phyloP scores from a whole-genome alignment of 768 basidiomycete species.

The Mrakia hoshinonis region DNA sequence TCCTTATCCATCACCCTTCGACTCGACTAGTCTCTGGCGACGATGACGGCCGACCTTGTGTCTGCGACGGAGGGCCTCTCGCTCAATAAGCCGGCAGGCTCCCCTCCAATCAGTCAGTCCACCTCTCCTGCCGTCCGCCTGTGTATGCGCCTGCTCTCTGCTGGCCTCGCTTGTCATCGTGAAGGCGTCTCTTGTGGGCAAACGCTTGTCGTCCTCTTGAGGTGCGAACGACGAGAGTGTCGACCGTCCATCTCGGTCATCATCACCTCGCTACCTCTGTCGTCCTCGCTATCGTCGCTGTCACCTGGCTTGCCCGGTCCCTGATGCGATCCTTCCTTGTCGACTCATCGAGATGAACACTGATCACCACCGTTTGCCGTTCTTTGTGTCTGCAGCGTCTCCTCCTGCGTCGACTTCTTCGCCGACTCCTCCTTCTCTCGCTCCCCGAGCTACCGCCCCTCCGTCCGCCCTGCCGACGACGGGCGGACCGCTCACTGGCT shows the following conservation, averaged over 20 bases:
- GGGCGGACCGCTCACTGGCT: slow-evolving; percentile 2
- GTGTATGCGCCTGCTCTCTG: not conserved
- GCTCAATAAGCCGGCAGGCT: not conserved
- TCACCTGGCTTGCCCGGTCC: not conserved
- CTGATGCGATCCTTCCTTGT: not conserved
- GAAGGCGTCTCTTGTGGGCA: not conserved
- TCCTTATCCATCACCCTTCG: too few species aligned
- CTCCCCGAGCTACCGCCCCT: slow-evolving; percentile 8
- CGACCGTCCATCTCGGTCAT: too few species aligned
- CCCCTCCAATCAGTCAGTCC: not conserved
- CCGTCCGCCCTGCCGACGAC: slow-evolving; percentile 3
- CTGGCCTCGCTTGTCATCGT: not conserved
- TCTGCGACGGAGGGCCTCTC: not conserved
- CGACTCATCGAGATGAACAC: too few species aligned
- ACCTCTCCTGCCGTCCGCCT: not conserved
- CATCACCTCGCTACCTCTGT: not conserved
- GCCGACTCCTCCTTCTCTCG: not conserved
- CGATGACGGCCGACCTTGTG: not conserved
- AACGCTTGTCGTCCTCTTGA: not conserved
- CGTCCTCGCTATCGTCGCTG: not conserved
- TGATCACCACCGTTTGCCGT: too few species aligned
- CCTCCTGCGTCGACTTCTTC: not conserved
- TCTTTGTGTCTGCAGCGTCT: not conserved
- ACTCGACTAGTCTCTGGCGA: too few species aligned
- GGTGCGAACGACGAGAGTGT: too few species aligned